Conservation (phyloP, 306 rosid genomes). For the Mimosa bimucronata region DNA sequence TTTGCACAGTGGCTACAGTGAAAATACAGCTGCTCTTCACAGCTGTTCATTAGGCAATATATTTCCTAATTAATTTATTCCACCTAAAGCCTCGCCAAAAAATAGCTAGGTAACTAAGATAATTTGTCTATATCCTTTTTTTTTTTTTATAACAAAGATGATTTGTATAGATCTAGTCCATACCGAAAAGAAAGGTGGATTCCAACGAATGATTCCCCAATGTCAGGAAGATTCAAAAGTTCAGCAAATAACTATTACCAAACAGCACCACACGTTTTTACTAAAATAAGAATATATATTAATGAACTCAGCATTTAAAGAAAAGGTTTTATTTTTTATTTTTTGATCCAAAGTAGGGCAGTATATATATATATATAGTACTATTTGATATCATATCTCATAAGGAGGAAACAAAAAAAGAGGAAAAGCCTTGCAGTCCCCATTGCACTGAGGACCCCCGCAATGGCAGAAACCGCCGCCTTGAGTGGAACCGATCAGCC, state of each 20-base stretch:
- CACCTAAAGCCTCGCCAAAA: too few relatives aligned
- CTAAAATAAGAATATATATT: background rate
- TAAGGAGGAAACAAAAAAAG: background rate
- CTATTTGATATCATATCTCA: background rate
- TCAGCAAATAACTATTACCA: background rate
- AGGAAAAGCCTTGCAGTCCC: background rate
- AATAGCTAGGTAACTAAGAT: too few relatives aligned
- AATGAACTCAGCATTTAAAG: background rate
- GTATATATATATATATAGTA: background rate
- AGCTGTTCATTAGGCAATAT: too few relatives aligned
- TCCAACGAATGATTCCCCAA: background rate
- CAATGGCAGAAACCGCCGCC: constrained; percentile 31
- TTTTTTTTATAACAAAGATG: too few relatives aligned
- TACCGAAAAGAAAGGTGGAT: too few relatives aligned
- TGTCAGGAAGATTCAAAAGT: background rate
- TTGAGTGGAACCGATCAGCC: background rate
- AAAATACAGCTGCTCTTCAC: too few relatives aligned
- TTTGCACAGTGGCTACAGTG: too few relatives aligned
- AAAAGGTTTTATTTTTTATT: background rate
- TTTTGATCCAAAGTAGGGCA: background rate
- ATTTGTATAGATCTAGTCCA: too few relatives aligned
- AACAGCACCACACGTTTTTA: too few relatives aligned
- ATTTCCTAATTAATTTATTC: too few relatives aligned
- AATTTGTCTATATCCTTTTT: too few relatives aligned
- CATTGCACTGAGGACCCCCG: background rate